phyloP scores from a whole-genome alignment of 306 rosid genomes.

The Cicer chorassanicum region DNA sequence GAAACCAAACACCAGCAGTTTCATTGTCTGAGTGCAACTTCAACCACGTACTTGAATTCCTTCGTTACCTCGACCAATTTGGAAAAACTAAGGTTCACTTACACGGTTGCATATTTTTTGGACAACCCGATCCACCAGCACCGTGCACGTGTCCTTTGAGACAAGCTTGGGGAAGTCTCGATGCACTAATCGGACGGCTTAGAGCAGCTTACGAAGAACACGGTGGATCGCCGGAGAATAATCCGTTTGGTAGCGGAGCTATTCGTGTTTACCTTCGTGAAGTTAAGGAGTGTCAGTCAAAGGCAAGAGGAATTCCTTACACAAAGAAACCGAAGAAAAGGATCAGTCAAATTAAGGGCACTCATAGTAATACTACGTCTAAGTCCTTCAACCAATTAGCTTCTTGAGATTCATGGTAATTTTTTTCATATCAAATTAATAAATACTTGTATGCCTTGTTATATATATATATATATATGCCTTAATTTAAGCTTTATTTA shows the following conservation, averaged over 20 bases:
- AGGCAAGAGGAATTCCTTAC: slow-evolving; percentile 85
- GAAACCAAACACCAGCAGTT: slow-evolving; percentile 74
- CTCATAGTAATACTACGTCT: slow-evolving; percentile 44
- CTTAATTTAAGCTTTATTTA: too few species aligned
- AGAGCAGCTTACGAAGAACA: slow-evolving; percentile 90
- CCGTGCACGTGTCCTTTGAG: slow-evolving; percentile 86
- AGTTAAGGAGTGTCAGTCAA: slow-evolving; percentile 84
- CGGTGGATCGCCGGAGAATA: slow-evolving; percentile 73
- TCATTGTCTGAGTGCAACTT: slow-evolving; percentile 72
- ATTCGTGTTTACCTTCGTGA: slow-evolving; percentile 82
- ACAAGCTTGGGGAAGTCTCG: slow-evolving; percentile 97
- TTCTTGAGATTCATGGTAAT: slow-evolving; percentile 60
- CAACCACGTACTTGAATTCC: slow-evolving; percentile 87
- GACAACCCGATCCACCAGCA: slow-evolving; percentile 93
- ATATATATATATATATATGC: background rate
- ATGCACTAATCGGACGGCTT: slow-evolving; percentile 86
- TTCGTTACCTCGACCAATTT: slow-evolving; percentile 85
- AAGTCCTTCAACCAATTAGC: slow-evolving; percentile 69
- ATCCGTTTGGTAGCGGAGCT: slow-evolving; percentile 85
- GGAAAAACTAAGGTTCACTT: slow-evolving; percentile 91
- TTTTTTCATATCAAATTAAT: slow-evolving; percentile 3
- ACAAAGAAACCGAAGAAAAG: slow-evolving; percentile 87
- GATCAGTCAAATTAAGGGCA: slow-evolving; percentile 60
- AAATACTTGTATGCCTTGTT: background rate
- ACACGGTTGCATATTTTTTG: slow-evolving; percentile 83